phyloP scores from a whole-genome alignment of 2,329 filamentous ascomycete genomes.

The Aureobasidium leucospermi region DNA sequence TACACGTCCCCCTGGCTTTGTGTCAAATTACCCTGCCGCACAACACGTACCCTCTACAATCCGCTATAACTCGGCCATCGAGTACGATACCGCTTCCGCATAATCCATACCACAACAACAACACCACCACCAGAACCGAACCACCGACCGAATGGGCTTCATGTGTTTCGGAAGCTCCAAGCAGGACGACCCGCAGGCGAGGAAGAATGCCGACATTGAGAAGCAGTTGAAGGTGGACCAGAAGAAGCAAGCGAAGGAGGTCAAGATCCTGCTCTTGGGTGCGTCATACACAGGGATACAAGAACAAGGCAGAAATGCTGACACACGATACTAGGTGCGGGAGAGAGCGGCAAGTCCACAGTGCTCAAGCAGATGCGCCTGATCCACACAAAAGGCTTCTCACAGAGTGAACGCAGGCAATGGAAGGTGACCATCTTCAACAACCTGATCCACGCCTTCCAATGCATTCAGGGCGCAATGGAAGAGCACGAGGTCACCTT shows the following conservation, averaged over 20 bases:
- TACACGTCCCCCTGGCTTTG: background rate
- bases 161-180: slow-evolving; percentile 46
- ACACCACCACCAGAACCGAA: background rate
- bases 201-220: slow-evolving; percentile 67
- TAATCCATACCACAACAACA: background rate
- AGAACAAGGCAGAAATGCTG: slow-evolving; percentile 17
- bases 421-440: slow-evolving; percentile 94
- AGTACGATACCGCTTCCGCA: background rate
- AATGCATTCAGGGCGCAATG: slow-evolving; percentile 87
- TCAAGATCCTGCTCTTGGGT: slow-evolving; percentile 93
- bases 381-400: slow-evolving; percentile 90
- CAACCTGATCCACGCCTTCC: slow-evolving; percentile 88
- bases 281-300: slow-evolving; percentile 22
- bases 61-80: background rate
- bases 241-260: slow-evolving; percentile 76
- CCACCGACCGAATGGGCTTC: slow-evolving; percentile 23
- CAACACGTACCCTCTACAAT: background rate
- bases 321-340: slow-evolving; percentile 59
- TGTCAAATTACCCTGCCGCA: background rate
- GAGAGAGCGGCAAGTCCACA: slow-evolving; percentile 92
- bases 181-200: slow-evolving; percentile 39
- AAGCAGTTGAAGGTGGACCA: slow-evolving; percentile 78
- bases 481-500: slow-evolving; percentile 73
- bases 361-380: slow-evolving; percentile 99
- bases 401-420: slow-evolving; percentile 79